Evolutionary conservation across 345 rosid genomes (phyloP).

Genomic region (Xanthoceras sorbifolium): DNA sequence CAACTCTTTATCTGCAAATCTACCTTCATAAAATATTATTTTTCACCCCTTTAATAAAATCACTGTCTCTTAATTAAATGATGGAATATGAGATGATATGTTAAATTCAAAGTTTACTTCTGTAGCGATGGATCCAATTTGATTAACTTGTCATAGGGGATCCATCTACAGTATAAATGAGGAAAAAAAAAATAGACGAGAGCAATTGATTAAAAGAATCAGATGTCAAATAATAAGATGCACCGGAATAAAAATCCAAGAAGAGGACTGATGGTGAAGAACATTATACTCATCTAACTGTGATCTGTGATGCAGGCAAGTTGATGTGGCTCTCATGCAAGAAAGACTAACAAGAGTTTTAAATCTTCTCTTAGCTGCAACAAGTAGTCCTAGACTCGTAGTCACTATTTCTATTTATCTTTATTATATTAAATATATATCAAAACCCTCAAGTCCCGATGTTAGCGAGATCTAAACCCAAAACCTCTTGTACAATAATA

Average conservation of each 20-base stretch:
- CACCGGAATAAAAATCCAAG: too few relatives aligned
- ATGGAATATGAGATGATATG: not conserved
- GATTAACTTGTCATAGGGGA: too few relatives aligned
- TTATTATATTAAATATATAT: not conserved
- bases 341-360: not conserved
- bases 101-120: not conserved
- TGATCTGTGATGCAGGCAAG: not conserved
- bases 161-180: too few relatives aligned
- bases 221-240: too few relatives aligned
- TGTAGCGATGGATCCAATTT: too few relatives aligned
- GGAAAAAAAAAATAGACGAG: too few relatives aligned
- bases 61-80: not conserved
- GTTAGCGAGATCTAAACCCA: not conserved
- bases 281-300: not conserved
- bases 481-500: not conserved
- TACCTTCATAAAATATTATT: not conserved
- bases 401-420: not conserved
- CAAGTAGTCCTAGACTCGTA: not conserved
- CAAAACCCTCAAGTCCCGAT: not conserved
- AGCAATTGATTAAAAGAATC: too few relatives aligned
- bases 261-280: too few relatives aligned
- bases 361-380: not conserved
- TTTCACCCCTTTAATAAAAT: not conserved
- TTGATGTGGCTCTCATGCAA: not conserved
- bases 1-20: not conserved